Percentiles rank a stretch among this genome's conserved stretches.
Conservation (phyloP, 164 flowering plant genomes). For the Nymphaea colorata region DNA sequence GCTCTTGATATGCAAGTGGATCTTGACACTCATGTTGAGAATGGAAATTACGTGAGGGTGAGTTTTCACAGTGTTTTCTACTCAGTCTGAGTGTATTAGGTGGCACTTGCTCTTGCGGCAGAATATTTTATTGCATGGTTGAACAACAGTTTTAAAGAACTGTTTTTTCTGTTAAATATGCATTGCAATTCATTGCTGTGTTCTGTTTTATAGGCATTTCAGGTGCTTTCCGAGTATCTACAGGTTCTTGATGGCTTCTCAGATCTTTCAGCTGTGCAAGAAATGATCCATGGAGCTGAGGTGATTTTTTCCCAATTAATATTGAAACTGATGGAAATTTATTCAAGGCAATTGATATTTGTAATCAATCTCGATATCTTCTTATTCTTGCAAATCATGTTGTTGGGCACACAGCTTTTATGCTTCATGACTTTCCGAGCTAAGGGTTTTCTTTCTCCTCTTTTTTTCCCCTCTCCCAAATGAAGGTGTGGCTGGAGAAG, state of each 20-base stretch:
- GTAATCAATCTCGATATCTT: too few species aligned
- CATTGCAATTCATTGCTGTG: not conserved
- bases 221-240: conserved; percentile 90
- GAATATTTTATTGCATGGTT: not conserved
- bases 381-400: not conserved
- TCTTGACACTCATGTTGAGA: conserved; percentile 73
- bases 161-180: too few species aligned
- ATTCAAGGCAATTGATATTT: too few species aligned
- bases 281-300: conserved; percentile 94
- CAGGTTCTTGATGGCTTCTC: conserved; percentile 82
- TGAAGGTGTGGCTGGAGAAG: conserved; percentile 88
- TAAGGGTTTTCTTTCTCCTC: not conserved
- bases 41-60: conserved; percentile 84
- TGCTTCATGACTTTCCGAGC: not conserved
- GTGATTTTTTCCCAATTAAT: conserved; percentile 18
- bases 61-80: conserved; percentile 1
- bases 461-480: not conserved
- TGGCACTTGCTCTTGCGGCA: not conserved
- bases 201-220: conserved; percentile 63
- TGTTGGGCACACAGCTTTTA: not conserved
- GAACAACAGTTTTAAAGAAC: not conserved
- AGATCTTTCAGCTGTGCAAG: conserved; percentile 77
- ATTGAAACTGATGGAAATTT: not conserved
- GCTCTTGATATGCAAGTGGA: conserved; percentile 67
- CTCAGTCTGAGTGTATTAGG: too few species aligned